Evolutionary conservation across 495 filamentous ascomycete genomes (phyloP), one percentile per base, ranked within the genome.

Genomic region (Podospora fimiseda): DNA sequence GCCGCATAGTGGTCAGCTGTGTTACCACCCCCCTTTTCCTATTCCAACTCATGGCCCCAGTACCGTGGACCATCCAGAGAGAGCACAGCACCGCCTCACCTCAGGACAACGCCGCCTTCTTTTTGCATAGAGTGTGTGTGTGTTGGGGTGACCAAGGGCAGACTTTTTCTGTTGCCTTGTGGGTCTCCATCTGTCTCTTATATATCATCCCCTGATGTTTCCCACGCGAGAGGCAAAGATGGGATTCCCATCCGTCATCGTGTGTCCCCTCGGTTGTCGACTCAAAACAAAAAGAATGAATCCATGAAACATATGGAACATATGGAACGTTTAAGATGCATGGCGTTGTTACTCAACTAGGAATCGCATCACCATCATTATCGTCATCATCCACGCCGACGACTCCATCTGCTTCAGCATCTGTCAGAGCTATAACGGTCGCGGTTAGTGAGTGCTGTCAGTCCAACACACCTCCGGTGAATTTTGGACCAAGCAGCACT

Each of bases 301-400:
- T 19, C 43, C 13, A 11, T 11, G 6, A 30, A 7, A n/a, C 33
- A 18, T 14, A 4, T 7, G 9, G 33, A 24, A 15, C 20, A 15
- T 20, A n/a, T 43, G 44, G 45, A 37, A 9, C 47, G 43, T 49
- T 19, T 45, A 43, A 18, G 27, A 58, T 58, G 50, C 39, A 50
- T 50, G 46, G 20, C 20, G 33, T 18, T 14, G 13, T n/a, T n/a
- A n/a, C 43, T 27, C 33, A 36, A 15, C 40, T 20, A 41, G 30
- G 46, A 20, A 30, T 23, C 27, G 36, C 30, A 36, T 19, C 43
- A 14, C 50, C 55, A 21, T 40, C 44, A 18, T 11, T n/a, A 30
- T 49, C 20, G 43, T 49, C 48, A 50, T n/a, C 33, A 38, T 19
- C 22, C 27, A n/a, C 16, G 42, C 38, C 37, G n/a, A 14, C 55